phyloP scores from a whole-genome alignment of 768 basidiomycete genomes.

The Daedaleopsis nitida region DNA sequence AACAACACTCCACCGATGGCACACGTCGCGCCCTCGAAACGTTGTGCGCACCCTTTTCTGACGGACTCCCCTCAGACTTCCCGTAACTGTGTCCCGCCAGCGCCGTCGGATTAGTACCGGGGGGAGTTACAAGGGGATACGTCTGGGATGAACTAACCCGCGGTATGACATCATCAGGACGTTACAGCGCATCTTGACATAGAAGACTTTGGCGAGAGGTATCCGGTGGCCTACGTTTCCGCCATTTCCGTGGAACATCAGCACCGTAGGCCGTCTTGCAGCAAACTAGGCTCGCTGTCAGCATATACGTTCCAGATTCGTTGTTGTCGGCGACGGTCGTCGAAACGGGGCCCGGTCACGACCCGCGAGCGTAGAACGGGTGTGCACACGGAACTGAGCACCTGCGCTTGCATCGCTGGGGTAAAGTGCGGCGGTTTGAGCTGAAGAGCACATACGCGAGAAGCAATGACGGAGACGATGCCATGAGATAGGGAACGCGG shows the following conservation, averaged over 20 bases:
- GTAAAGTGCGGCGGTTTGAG: too few species aligned
- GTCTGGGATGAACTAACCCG: constrained; percentile 54
- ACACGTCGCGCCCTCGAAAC: neutral
- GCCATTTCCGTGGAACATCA: constrained; percentile 94
- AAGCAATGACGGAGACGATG: too few species aligned
- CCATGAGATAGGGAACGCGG: neutral
- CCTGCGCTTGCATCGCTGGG: too few species aligned
- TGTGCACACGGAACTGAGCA: too few species aligned
- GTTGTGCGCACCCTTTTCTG: constrained; percentile 67
- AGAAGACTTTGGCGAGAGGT: constrained; percentile 85
- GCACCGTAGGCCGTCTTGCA: constrained; percentile 70
- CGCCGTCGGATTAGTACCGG: neutral
- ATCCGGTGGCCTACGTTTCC: constrained; percentile 89
- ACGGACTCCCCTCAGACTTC: constrained; percentile 81
- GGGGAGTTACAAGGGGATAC: neutral
- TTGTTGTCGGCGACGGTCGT: neutral
- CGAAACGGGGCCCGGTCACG: too few species aligned
- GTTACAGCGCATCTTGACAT: constrained; percentile 83
- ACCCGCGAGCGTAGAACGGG: too few species aligned
- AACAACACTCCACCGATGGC: neutral
- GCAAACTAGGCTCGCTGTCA: constrained; percentile 38
- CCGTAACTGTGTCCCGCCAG: constrained; percentile 65
- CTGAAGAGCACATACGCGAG: too few species aligned
- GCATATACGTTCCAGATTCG: neutral
- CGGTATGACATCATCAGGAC: constrained; percentile 94